These are phyloP conservation scores for Sporisorium exsertum DNA, from an alignment of 1,284 basidiomycete species.

Conservation along the genomic window DNA sequence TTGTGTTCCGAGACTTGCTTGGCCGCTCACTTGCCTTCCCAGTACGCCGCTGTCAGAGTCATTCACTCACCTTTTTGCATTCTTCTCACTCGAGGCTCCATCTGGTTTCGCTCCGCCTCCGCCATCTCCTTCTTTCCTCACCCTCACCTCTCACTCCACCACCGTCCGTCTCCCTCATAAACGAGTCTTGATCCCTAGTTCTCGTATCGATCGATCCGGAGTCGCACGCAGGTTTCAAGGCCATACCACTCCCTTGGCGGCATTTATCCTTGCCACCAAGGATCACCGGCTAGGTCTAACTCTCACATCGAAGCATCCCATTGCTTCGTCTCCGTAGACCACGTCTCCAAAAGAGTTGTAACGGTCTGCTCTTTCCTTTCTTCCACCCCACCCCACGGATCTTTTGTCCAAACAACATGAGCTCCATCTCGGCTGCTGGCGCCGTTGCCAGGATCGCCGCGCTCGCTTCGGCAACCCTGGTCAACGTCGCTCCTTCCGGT, in stretches of 20 bases:
- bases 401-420: constrained; percentile 22
- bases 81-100: background rate
- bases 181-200: constrained; percentile 9
- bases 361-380: background rate
- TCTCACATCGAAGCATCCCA: background rate
- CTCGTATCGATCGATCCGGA: constrained; percentile 24
- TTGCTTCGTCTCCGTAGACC: background rate
- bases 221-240: constrained; percentile 14
- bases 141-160: constrained; percentile 9
- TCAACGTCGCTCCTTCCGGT: constrained; percentile 45
- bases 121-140: background rate
- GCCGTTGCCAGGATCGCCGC: constrained; percentile 51
- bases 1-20: too few relatives aligned
- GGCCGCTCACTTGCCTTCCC: too few relatives aligned
- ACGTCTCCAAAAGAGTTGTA: background rate
- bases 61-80: background rate
- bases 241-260: constrained; percentile 17
- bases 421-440: constrained; percentile 45
- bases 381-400: background rate
- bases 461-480: constrained; percentile 47
- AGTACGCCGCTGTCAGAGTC: background rate
- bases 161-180: background rate
- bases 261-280: constrained; percentile 12
- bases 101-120: background rate
- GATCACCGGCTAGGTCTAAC: background rate